phyloP scores from a whole-genome alignment of 306 rosid species.

The Trifolium repens region DNA sequence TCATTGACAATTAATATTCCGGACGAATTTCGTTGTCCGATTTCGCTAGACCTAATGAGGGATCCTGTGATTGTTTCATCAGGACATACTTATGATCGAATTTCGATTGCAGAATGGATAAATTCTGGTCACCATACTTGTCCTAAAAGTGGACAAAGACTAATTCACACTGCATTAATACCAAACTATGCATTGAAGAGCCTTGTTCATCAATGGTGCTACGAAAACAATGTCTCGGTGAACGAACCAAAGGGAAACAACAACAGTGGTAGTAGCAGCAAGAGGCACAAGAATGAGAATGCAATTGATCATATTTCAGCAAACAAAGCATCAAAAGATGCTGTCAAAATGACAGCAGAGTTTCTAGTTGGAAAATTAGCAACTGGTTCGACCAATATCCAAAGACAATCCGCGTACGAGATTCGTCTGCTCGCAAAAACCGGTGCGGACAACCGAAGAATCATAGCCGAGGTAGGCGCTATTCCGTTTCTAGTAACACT shows the following conservation, averaged over 20 bases:
- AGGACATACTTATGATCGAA: constrained; percentile 84
- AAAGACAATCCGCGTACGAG: constrained; percentile 90
- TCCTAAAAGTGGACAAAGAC: constrained; percentile 87
- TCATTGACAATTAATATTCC: constrained; percentile 54
- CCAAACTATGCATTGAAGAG: constrained; percentile 91
- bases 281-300: constrained; percentile 30
- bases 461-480: constrained; percentile 92
- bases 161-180: constrained; percentile 86
- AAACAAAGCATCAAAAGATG: constrained; percentile 69
- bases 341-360: constrained; percentile 89
- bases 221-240: constrained; percentile 60
- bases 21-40: constrained; percentile 91
- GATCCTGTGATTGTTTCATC: constrained; percentile 94
- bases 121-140: constrained; percentile 90
- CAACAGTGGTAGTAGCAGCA: constrained; percentile 40
- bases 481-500: constrained; percentile 82
- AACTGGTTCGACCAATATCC: constrained; percentile 83
- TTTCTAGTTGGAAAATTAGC: constrained; percentile 95
- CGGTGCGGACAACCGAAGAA: constrained; percentile 72
- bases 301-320: constrained; percentile 75
- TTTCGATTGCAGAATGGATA: constrained; percentile 84
- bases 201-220: constrained; percentile 81
- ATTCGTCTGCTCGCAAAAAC: constrained; percentile 83
- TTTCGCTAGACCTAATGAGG: constrained; percentile 82
- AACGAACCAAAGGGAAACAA: constrained; percentile 51